Percentiles rank a stretch among this genome's conserved stretches.
These are phyloP conservation scores for Chloroidium sp. DNA, from an alignment of 163 green algal genomes.

Conservation along the genomic window DNA sequence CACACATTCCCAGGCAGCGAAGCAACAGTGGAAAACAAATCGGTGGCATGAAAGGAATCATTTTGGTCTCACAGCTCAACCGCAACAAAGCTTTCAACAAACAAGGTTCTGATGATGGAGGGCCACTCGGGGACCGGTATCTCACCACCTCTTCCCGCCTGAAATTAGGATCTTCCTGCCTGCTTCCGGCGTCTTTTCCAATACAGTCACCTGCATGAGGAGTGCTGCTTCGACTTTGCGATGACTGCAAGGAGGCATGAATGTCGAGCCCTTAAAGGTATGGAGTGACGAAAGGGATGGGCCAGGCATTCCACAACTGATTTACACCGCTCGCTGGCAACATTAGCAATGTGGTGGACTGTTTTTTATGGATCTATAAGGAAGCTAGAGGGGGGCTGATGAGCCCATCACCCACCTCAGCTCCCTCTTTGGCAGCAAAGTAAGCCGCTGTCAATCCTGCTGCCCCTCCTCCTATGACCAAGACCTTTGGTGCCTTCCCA, in stretches of 20 bases:
- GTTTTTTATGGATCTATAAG: constrained; percentile 61
- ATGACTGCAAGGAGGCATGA: no score
- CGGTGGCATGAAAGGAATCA: background rate
- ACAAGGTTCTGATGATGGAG: background rate
- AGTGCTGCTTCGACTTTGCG: no score
- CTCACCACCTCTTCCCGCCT: constrained; percentile 66
- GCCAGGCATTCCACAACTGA: no score
- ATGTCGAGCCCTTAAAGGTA: no score
- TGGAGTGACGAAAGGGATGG: no score
- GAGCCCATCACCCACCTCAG: no score
- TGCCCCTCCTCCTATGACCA: constrained; percentile 59
- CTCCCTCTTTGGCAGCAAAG: constrained; percentile 48
- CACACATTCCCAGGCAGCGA: background rate
- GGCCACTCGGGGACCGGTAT: background rate
- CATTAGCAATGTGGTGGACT: no score
- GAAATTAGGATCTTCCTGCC: constrained; percentile 86
- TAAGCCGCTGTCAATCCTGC: constrained; percentile 71
- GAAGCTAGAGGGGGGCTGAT: constrained; percentile 34
- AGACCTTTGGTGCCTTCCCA: constrained; percentile 11
- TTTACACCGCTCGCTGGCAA: no score
- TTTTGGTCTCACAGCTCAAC: background rate
- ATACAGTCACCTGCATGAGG: no score
- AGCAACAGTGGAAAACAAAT: background rate
- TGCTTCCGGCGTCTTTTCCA: constrained; percentile 21
- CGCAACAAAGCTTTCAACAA: background rate